Base-by-base conservation (phyloP, 2,329 filamentous ascomycete species). In the Mycogone perniciosa region DNA sequence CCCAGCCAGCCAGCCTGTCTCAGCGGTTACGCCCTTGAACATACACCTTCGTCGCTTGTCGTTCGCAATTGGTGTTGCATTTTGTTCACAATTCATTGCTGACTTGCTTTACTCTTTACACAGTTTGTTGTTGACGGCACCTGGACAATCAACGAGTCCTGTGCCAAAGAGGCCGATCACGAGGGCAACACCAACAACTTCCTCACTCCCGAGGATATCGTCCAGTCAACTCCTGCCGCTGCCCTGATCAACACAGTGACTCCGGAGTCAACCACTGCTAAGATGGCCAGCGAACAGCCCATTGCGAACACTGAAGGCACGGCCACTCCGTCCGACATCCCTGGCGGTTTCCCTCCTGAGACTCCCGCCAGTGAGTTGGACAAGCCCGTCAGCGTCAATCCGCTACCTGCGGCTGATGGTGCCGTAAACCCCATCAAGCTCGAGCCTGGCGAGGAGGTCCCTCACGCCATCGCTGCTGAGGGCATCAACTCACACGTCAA, bases 41-140 rank as follows among this genome's bases (percentile, higher is more conserved):
- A 48, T 52, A 52, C 50, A 53, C 41, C 49, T 42, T 47, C 40
- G 34, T 31, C 31, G 29, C 33, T 43, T 34, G 33, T 53, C 35
- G 46, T 44, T 31, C 35, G 37, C 30, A 11, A 43, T 31, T 33
- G 44, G 39, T 31, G 30, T n/a, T 43, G 5, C 31, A 37, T 7
- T 26, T 38, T 50, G 10, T 35, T 40, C n/a, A 29, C 7, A 27
- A 31, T 11, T 27, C n/a, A 13, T 48, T 44, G 34, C 55, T 59
- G 51, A 59, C 57, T 26, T 44, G 31, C 39, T 44, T 13, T 27
- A 46, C 49, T 47, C 43, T 50, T 55, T 47, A 37, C 62, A 50
- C 67, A 96, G 92, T 99, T 96, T 69, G 88, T 99, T 62, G 92
- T 96, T 59, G 89, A 99, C 79, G 89, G 88, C 60, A 81, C 80